These are phyloP conservation scores for Chlamydomonas sp. DNA, from an alignment of 139 green algal species.

Conservation along the genomic window DNA sequence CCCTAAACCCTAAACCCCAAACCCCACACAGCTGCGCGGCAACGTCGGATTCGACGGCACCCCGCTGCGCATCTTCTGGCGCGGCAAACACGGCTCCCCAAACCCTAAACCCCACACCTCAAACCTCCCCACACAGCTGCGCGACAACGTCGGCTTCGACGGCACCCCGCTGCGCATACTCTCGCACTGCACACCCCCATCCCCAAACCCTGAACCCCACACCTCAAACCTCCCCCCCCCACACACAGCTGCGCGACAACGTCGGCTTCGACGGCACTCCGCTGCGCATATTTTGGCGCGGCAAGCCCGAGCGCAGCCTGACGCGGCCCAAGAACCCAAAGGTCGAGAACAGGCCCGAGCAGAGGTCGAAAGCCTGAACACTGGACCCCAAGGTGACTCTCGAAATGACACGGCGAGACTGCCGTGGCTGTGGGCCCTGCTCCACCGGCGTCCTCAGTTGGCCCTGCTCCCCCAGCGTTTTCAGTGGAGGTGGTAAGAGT, in stretches of 20 bases:
- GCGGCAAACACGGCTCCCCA: conserved; percentile 45
- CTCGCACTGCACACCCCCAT: conserved; percentile 61
- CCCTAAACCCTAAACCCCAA: background rate
- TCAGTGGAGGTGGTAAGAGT: no score
- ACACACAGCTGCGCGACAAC: conserved; percentile 37
- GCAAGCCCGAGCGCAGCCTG: no score
- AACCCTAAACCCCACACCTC: background rate
- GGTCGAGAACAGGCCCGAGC: no score
- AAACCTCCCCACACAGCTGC: background rate
- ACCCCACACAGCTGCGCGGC: conserved; percentile 48
- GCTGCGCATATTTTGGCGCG: conserved; percentile 76
- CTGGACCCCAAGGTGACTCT: no score
- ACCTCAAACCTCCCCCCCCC: background rate
- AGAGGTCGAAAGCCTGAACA: no score
- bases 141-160: conserved; percentile 73
- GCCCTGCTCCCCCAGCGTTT: no score
- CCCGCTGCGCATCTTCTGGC: conserved; percentile 76
- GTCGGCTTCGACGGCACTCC: conserved; percentile 76
- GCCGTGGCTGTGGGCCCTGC: no score
- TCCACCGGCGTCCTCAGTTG: no score
- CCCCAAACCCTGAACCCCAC: background rate
- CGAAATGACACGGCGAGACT: no score
- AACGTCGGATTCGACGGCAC: conserved; percentile 80
- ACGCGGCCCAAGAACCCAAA: no score
- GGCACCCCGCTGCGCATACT: conserved; percentile 78